phyloP scores from a whole-genome alignment of 1,284 basidiomycete genomes.

The Athelia sp. region DNA sequence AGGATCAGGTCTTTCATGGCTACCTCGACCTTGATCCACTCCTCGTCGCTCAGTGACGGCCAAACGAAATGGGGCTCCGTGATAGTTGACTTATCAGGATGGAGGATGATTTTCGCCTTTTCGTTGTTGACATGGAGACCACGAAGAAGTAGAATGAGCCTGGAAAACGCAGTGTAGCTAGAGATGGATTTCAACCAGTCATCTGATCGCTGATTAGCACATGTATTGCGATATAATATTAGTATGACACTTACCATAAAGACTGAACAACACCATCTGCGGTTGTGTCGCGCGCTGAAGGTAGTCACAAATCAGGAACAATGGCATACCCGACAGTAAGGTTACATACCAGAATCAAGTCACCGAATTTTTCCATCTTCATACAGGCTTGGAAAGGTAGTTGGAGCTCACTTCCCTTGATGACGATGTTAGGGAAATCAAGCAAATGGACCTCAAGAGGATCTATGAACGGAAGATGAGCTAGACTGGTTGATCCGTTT shows the following conservation, averaged over 20 bases:
- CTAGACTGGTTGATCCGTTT: not conserved
- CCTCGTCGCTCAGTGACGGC: slow-evolving; percentile 92
- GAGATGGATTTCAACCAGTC: slow-evolving; percentile 99
- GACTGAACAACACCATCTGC: slow-evolving; percentile 98
- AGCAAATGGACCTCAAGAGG: slow-evolving; percentile 97
- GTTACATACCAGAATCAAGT: slow-evolving; percentile 78
- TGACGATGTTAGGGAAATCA: slow-evolving; percentile 99
- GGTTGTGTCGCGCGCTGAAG: slow-evolving; percentile 88
- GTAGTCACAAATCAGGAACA: slow-evolving; percentile 6
- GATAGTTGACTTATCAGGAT: slow-evolving; percentile 91
- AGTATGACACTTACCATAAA: slow-evolving; percentile 68
- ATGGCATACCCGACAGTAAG: not conserved
- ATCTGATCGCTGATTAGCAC: slow-evolving; percentile 42
- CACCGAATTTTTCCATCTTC: slow-evolving; percentile 99
- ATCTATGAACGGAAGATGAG: slow-evolving; percentile 41
- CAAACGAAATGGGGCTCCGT: slow-evolving; percentile 99
- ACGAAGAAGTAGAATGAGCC: slow-evolving; percentile 91
- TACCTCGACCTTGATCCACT: slow-evolving; percentile 99
- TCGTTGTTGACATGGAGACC: slow-evolving; percentile 99
- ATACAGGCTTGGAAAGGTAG: slow-evolving; percentile 99
- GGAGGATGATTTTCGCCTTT: slow-evolving; percentile 94
- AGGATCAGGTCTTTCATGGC: slow-evolving; percentile 94
- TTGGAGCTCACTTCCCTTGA: slow-evolving; percentile 98
- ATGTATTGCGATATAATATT: not conserved
- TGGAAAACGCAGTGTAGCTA: slow-evolving; percentile 98